Conservation (phyloP, 2,329 filamentous ascomycete genomes). For the Aspergillus chevalieri region DNA sequence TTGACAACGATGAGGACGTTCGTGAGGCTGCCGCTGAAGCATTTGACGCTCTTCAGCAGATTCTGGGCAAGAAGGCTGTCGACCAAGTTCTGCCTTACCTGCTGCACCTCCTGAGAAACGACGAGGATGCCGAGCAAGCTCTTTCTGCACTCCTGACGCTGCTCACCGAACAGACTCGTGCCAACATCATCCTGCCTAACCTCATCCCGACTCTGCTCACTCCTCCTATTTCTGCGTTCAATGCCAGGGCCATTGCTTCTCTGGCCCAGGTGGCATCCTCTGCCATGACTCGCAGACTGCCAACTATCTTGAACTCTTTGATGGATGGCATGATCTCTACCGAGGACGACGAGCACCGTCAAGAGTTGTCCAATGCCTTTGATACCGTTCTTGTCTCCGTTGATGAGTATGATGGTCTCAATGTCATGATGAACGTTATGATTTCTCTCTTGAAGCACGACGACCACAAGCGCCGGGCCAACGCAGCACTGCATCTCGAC, state of each 20-base stretch:
- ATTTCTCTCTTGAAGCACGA: slow-evolving; percentile 83
- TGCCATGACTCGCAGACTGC: slow-evolving; percentile 84
- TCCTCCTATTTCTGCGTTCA: slow-evolving; percentile 87
- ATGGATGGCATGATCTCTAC: slow-evolving; percentile 81
- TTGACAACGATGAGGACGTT: slow-evolving; percentile 82
- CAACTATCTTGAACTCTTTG: slow-evolving; percentile 83
- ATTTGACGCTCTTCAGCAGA: slow-evolving; percentile 89
- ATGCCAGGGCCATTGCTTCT: slow-evolving; percentile 87
- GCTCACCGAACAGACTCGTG: slow-evolving; percentile 85
- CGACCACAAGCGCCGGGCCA: slow-evolving; percentile 75
- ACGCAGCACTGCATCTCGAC: slow-evolving; percentile 71
- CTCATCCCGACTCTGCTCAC: slow-evolving; percentile 88
- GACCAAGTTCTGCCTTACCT: slow-evolving; percentile 93
- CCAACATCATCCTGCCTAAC: slow-evolving; percentile 94
- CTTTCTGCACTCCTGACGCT: slow-evolving; percentile 87
- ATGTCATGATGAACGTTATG: slow-evolving; percentile 92
- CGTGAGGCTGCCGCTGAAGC: slow-evolving; percentile 94
- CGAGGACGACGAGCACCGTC: slow-evolving; percentile 65
- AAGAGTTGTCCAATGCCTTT: slow-evolving; percentile 73
- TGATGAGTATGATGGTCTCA: slow-evolving; percentile 92
- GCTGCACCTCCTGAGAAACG: slow-evolving; percentile 78
- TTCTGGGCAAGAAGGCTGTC: slow-evolving; percentile 87
- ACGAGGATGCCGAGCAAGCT: slow-evolving; percentile 84
- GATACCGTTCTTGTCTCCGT: slow-evolving; percentile 87
- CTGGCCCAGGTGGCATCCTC: slow-evolving; percentile 83